Evolutionary conservation across 108 stramenopile species (phyloP), one percentile per base, ranked within the genome.

Genomic region (Hondaea fermentalgiana): DNA sequence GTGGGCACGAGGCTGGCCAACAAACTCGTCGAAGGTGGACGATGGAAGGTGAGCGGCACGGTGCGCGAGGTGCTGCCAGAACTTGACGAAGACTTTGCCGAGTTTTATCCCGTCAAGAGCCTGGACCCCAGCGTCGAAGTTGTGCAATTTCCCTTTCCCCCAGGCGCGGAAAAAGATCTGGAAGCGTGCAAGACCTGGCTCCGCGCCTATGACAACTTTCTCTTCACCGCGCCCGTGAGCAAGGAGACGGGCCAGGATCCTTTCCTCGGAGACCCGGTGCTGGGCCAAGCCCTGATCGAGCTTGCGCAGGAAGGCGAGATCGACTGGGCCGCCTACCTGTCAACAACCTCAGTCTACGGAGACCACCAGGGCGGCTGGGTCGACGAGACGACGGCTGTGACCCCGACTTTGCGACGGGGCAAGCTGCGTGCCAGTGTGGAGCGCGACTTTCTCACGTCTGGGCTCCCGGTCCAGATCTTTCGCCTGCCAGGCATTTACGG

Each of bases 401-500:
- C 49, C 23, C 72, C 72, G 47, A 83, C 72, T 10, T 21, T 51
- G 3, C 44, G 72, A 14, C 72, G 72, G n/a, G 72, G 72, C 47
- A 28, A 87, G 5, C 57, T 87, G 60, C 53, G 87, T 5, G 87
- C 29, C 42, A 25, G 23, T 28, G 57, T n/a, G 23, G 87, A 87
- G 57, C 51, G 51, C 21, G 29, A 19, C 19, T 58, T 53, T 23
- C 57, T 87, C 53, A 8, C 23, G 23, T 23, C n/a, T 14, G 87
- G 57, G 51, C 87, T 87, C 19, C 87, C 87, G 53, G n/a, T 29
- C 53, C 87, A 87, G 19, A 42, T 87, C 28, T 42, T 87, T 25
- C 87, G 87, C n/a, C 87, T 87, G 16, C 87, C 87, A 12, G 87
- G 87, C 42, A 87, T 87, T 21, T 87, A 87, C 57, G 87, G 87